Conservation (phyloP, 169 alveolate species). For the Hepatocystis sp. region DNA sequence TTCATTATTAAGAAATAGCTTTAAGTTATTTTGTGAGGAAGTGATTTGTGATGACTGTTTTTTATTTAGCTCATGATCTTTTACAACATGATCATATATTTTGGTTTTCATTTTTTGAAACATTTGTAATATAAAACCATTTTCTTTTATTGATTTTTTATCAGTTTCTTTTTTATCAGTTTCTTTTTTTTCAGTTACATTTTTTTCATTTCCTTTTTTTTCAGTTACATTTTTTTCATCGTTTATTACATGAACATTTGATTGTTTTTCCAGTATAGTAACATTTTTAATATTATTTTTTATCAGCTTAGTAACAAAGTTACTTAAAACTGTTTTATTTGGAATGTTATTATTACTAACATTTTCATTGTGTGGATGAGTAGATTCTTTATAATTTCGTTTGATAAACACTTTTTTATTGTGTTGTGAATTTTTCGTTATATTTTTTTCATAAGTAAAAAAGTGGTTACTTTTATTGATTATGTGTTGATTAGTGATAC, state of each 20-base stretch:
- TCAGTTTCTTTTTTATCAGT: not conserved
- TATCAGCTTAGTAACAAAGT: conserved; percentile 24
- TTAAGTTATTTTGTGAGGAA: conserved; percentile 1
- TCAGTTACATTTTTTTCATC: too few species aligned
- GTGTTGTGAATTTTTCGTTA: not conserved
- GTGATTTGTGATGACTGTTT: not conserved
- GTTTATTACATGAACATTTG: conserved; percentile 12
- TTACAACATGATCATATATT: conserved; percentile 27
- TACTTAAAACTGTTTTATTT: conserved; percentile 1
- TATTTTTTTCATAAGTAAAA: conserved; percentile 7
- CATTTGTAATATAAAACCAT: conserved; percentile 32
- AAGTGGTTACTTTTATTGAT: conserved; percentile 3
- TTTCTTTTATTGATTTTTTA: conserved; percentile 25
- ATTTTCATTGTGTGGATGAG: not conserved
- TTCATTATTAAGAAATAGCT: too few species aligned
- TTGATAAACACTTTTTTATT: conserved; percentile 7
- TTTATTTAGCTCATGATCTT: conserved; percentile 13
- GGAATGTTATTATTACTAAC: not conserved
- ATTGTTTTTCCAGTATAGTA: conserved; percentile 21
- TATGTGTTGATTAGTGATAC: not conserved
- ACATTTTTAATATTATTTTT: conserved; percentile 40
- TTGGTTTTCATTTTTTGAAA: conserved; percentile 42
- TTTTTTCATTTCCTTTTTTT: too few species aligned
- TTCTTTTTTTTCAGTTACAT: too few species aligned
- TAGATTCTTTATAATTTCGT: conserved; percentile 13